Conservation (phyloP, 441 rosid genomes). For the Eutrema salsugineum region DNA sequence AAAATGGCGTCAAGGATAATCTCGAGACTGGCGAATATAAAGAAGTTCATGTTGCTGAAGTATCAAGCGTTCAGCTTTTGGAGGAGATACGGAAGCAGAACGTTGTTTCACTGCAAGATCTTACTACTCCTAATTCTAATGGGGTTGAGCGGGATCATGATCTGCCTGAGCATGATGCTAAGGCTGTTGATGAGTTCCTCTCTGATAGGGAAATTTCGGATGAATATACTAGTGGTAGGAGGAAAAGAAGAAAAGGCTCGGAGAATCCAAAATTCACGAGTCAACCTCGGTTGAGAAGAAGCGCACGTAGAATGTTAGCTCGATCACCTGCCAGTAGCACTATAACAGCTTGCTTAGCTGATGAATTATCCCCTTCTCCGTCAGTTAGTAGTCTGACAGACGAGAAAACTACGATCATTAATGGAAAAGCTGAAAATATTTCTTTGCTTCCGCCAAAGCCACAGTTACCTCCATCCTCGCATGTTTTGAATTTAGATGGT, state of each 20-base stretch:
- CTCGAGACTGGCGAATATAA: slow-evolving; percentile 32
- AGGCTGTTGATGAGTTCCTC: slow-evolving; percentile 33
- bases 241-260: slow-evolving; percentile 53
- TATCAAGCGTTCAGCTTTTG: slow-evolving; percentile 25
- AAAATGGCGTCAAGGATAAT: slow-evolving; percentile 24
- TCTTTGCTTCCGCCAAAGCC: slow-evolving; percentile 47
- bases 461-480: slow-evolving; percentile 61
- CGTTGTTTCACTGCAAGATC: slow-evolving; percentile 21
- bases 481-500: slow-evolving; percentile 46
- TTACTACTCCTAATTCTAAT: slow-evolving; percentile 17
- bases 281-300: slow-evolving; percentile 74
- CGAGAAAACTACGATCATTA: slow-evolving; percentile 38
- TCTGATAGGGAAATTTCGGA: slow-evolving; percentile 34
- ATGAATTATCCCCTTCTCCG: slow-evolving; percentile 47
- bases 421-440: slow-evolving; percentile 32
- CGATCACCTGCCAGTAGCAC: slow-evolving; percentile 30
- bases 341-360: slow-evolving; percentile 17
- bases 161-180: slow-evolving; percentile 19
- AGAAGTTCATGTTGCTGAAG: slow-evolving; percentile 42
- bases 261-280: slow-evolving; percentile 34
- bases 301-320: slow-evolving; percentile 65
- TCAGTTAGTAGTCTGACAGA: slow-evolving; percentile 54
- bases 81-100: slow-evolving; percentile 35
- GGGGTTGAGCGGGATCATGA: slow-evolving; percentile 28
- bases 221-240: slow-evolving; percentile 38